These are phyloP conservation scores for Starmerella stigmatis DNA, from an alignment of 805 yeast genomes.

Conservation along the genomic window DNA sequence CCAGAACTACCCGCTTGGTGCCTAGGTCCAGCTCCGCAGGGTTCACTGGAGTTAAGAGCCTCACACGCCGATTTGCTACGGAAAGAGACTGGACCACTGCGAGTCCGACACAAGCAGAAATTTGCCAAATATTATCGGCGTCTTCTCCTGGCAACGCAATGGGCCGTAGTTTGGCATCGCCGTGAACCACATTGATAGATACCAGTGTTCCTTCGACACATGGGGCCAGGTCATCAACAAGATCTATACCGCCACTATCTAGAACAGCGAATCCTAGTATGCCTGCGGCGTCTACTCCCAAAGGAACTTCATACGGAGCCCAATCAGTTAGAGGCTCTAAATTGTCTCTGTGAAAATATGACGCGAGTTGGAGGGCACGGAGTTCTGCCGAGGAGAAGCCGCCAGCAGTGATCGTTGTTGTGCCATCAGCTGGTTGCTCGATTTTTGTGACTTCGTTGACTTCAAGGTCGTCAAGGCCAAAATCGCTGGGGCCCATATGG, in stretches of 20 bases:
- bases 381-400: conserved; percentile 24
- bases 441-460: conserved; percentile 9
- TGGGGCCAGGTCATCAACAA: conserved; percentile 22
- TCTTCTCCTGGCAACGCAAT: conserved; percentile 6
- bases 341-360: conserved; percentile 25
- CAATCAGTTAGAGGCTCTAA: conserved; percentile 30
- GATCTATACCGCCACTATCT: conserved; percentile 25
- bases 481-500: conserved; percentile 40
- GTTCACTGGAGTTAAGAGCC: conserved; percentile 43
- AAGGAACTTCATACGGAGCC: conserved; percentile 28
- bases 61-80: conserved; percentile 32
- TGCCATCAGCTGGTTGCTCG: background rate
- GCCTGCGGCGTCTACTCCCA: conserved; percentile 18
- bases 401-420: conserved; percentile 30
- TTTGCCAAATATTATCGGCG: conserved; percentile 11
- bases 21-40: conserved; percentile 16
- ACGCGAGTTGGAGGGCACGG: conserved; percentile 23
- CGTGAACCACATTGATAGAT: conserved; percentile 19
- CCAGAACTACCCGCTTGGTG: conserved; percentile 5
- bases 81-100: conserved; percentile 62
- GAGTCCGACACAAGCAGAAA: conserved; percentile 38
- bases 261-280: conserved; percentile 19
- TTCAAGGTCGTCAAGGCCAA: conserved; percentile 13
- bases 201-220: conserved; percentile 32
- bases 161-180: background rate